phyloP scores from a whole-genome alignment of 345 rosid genomes.

The thale cress (Arabidopsis thaliana) region DNA sequence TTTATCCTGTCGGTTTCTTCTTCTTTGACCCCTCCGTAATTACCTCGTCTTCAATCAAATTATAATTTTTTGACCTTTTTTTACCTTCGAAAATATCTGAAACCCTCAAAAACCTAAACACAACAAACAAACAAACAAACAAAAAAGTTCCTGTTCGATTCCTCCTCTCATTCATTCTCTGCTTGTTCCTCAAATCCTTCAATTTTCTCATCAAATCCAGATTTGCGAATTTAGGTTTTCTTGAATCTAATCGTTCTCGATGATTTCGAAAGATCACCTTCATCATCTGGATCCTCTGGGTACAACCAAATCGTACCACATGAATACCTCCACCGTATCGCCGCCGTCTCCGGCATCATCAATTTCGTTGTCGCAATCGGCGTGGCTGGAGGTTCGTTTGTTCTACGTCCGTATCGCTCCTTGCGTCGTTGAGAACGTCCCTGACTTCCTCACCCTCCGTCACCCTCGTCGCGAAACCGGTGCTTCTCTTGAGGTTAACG shows the following conservation, averaged over 20 bases:
- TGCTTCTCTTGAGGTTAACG: conserved; percentile 84
- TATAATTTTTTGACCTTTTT: not conserved
- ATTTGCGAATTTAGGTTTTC: conserved; percentile 4
- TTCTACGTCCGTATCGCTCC: conserved; percentile 83
- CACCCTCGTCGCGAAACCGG: conserved; percentile 76
- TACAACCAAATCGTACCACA: conserved; percentile 51
- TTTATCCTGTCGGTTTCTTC: conserved; percentile 29
- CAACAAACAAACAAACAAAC: not conserved
- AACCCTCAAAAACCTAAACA: conserved; percentile 28
- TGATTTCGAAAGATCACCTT: conserved; percentile 47
- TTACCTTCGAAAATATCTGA: conserved; percentile 36
- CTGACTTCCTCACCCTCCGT: conserved; percentile 70
- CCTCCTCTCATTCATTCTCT: not conserved
- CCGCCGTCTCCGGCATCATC: conserved; percentile 44
- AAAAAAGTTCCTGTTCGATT: conserved; percentile 15
- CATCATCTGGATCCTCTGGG: conserved; percentile 39
- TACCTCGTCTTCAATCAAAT: conserved; percentile 36
- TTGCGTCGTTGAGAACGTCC: conserved; percentile 61
- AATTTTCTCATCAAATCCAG: conserved; percentile 7
- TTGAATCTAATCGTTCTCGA: conserved; percentile 19
- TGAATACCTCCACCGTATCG: conserved; percentile 36
- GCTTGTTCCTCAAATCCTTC: not conserved
- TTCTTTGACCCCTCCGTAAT: conserved; percentile 42
- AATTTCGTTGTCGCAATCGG: conserved; percentile 44
- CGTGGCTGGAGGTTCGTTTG: conserved; percentile 88